Conservation (phyloP, 495 filamentous ascomycete species). For the Xylaria cubensis region DNA sequence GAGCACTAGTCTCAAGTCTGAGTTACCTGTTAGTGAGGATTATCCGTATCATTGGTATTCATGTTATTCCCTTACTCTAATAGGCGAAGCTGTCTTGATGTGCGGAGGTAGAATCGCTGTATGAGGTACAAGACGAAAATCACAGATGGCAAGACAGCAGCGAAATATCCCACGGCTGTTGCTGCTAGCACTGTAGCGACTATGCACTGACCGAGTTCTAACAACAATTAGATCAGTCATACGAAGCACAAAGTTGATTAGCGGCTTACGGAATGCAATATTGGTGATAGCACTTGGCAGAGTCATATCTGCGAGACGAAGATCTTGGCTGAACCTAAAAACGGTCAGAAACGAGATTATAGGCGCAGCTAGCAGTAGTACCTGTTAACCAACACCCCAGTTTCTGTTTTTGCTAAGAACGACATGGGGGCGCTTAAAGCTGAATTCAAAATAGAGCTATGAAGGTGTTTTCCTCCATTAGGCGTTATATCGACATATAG, state of each 20-base stretch:
- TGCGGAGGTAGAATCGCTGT: slow-evolving; percentile 66
- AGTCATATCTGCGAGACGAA: slow-evolving; percentile 19
- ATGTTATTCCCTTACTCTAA: slow-evolving; percentile 48
- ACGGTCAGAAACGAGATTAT: background rate
- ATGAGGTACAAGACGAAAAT: slow-evolving; percentile 54
- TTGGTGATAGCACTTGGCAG: slow-evolving; percentile 12
- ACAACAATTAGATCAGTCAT: background rate
- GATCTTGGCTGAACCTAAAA: slow-evolving; percentile 19
- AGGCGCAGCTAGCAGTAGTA: background rate
- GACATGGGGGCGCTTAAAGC: slow-evolving; percentile 13
- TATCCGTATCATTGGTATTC: background rate
- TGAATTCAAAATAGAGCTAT: slow-evolving; percentile 14
- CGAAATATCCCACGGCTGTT: slow-evolving; percentile 30
- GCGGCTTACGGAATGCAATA: slow-evolving; percentile 14
- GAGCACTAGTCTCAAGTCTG: slow-evolving; percentile 19
- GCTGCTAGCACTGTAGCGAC: slow-evolving; percentile 27
- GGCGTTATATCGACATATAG: slow-evolving; percentile 21
- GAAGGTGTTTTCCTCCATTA: slow-evolving; percentile 17
- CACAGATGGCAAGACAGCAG: slow-evolving; percentile 31
- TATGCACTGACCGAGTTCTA: slow-evolving; percentile 26
- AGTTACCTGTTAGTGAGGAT: slow-evolving; percentile 27
- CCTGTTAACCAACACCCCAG: slow-evolving; percentile 18
- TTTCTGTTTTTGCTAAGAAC: slow-evolving; percentile 15
- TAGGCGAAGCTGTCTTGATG: slow-evolving; percentile 64
- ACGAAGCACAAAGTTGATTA: background rate